A percentile compares a stretch with the other conserved stretches of the same genome.
phyloP scores from a whole-genome alignment of 495 filamentous ascomycete genomes.

The Lentithecium fluviatile region DNA sequence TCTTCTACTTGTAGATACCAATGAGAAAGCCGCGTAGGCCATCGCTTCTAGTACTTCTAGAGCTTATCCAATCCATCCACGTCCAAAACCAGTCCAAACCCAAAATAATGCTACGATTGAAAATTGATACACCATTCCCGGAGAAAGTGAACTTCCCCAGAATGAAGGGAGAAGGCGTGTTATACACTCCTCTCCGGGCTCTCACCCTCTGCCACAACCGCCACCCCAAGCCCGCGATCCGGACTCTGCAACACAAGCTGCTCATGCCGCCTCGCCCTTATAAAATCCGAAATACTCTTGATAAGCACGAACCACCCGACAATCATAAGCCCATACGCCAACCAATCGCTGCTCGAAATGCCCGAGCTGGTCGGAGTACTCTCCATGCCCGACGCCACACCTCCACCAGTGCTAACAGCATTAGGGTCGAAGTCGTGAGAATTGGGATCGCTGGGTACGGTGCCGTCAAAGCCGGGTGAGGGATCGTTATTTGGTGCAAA shows the following conservation, averaged over 20 bases:
- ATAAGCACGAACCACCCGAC: conserved; percentile 98
- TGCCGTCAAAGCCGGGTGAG: conserved; percentile 49
- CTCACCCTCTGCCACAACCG: conserved; percentile 88
- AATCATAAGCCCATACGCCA: conserved; percentile 94
- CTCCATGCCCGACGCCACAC: conserved; percentile 35
- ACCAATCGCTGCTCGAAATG: conserved; percentile 74
- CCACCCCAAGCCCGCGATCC: conserved; percentile 79
- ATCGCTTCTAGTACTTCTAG: no score
- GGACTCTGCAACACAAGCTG: conserved; percentile 91
- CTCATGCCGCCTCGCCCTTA: conserved; percentile 84
- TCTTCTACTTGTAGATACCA: no score
- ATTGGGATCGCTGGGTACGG: conserved; percentile 79
- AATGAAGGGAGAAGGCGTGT: background rate
- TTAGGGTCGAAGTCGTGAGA: conserved; percentile 82
- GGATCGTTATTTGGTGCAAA: conserved; percentile 36
- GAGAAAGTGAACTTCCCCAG: background rate
- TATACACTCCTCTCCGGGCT: conserved; percentile 77
- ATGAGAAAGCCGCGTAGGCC: no score
- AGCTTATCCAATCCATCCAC: no score
- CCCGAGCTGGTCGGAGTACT: conserved; percentile 39
- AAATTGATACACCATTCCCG: background rate
- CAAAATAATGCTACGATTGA: no score
- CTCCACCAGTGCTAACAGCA: conserved; percentile 50
- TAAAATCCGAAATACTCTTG: conserved; percentile 80
- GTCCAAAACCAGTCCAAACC: no score